A percentile compares a stretch with the other conserved stretches of the same genome.
Evolutionary conservation across 2,329 filamentous ascomycete species (phyloP).

Genomic region (Fusarium decemcellulare): DNA sequence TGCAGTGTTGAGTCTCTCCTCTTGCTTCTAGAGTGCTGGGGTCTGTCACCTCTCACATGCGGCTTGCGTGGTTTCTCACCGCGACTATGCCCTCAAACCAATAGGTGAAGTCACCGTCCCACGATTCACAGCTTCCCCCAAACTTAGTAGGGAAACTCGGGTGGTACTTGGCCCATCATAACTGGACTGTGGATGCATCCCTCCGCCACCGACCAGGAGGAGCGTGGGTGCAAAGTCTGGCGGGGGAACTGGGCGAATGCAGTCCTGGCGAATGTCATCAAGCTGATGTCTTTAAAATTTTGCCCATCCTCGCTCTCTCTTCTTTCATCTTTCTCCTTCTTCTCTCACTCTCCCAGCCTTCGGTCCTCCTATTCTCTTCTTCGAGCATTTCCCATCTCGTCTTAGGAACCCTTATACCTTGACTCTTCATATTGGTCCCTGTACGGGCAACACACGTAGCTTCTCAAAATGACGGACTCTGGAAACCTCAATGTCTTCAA

Average conservation of each 20-base stretch:
- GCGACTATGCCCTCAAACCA: constrained; percentile 18
- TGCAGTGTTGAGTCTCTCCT: constrained; percentile 17
- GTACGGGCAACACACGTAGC: constrained; percentile 20
- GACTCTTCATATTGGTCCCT: constrained; percentile 7
- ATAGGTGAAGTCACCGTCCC: constrained; percentile 22
- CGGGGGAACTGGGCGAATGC: constrained; percentile 15
- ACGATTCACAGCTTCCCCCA: constrained; percentile 11
- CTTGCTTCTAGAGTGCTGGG: constrained; percentile 1
- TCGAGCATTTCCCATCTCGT: not conserved
- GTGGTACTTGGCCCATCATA: not conserved
- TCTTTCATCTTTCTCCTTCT: constrained; percentile 5
- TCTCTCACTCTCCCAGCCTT: not conserved
- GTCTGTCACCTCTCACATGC: constrained; percentile 25
- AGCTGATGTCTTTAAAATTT: constrained; percentile 26
- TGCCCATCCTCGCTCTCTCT: constrained; percentile 7
- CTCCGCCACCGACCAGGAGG: constrained; percentile 36
- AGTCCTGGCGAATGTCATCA: constrained; percentile 12
- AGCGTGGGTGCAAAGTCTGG: constrained; percentile 30
- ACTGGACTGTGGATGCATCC: constrained; percentile 23
- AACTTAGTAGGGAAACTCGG: constrained; percentile 9
- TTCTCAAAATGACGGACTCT: constrained; percentile 42
- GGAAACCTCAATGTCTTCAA: constrained; percentile 66
- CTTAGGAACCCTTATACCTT: not conserved
- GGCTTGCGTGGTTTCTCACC: constrained; percentile 21
- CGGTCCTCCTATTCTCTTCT: not conserved